Base-by-base conservation (phyloP, 805 yeast genomes). In the Zygosaccharomyces gambellarensis region DNA sequence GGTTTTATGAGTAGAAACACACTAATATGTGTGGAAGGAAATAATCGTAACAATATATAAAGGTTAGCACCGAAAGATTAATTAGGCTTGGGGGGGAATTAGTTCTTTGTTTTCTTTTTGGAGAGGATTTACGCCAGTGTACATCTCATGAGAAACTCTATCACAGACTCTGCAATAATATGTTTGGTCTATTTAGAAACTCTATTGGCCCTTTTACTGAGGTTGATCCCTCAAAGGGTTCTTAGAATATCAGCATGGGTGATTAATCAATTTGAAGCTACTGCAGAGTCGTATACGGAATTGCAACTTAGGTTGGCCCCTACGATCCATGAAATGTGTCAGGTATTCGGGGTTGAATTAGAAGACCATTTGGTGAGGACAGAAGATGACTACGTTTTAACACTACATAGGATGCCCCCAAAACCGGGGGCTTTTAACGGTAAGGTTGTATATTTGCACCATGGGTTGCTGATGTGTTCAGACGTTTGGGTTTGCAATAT, bases 391-490 rank as follows among this genome's bases (percentile, higher is more conserved):
- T 90, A 87, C 61, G 61, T 87, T 19, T 71, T 90, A 25, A 85
- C 90, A 0, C 56, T 89, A 2, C 97, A 90, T 61, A 72, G 96
- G 42, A 74, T 88, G 2, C 76, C 77, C 42, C 79, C 80, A 7
- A 43, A 43, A 30, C 40, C 50, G 32, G 56, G 55, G 29, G 36
- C 45, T 11, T 53, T 71, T 11, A 62, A 65, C 44, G 69, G 67
- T 0, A 75, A 78, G 46, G 83, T 85, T 1, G 86, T 87, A 0
- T 92, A 87, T 63, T 76, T 92, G 47, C 98, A 92, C 64, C 98
- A 92, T 62, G 98, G 98, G 0, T 72, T 92, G 45, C 73, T 92
- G 52, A 90, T 90, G 94, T 83, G 83, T 64, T 82, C 90, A 40
- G 98, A 94, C 61, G 74, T 87, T 23, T 85, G 95, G 95, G 66